A percentile compares a stretch with the other conserved stretches of the same genome.
Conservation (phyloP, 164 flowering plant genomes). For the Annona cherimola region DNA sequence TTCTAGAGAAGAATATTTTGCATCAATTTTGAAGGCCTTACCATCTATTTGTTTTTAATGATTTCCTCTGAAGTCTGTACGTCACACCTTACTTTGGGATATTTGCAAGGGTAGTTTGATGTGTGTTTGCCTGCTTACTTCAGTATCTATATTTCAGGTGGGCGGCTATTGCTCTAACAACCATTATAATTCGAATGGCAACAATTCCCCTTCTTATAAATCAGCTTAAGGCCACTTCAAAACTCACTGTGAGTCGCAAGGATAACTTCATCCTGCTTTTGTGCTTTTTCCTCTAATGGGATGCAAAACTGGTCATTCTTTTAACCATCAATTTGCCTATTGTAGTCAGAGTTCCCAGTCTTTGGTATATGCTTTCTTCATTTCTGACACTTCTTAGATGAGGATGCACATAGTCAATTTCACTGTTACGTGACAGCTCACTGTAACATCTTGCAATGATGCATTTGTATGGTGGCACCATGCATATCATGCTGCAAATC, state of each 20-base stretch:
- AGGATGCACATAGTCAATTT: neutral
- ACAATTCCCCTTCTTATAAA: slow-evolving; percentile 68
- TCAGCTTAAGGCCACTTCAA: slow-evolving; percentile 69
- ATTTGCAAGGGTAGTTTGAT: neutral
- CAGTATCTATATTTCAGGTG: slow-evolving; percentile 49
- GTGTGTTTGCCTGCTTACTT: neutral
- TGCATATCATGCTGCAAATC: neutral
- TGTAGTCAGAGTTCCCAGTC: neutral
- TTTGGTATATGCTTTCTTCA: neutral
- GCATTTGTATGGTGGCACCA: neutral
- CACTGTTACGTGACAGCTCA: neutral
- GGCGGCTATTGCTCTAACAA: slow-evolving; percentile 73
- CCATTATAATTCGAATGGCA: slow-evolving; percentile 62
- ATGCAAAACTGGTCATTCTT: neutral
- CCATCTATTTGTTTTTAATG: too few relatives aligned
- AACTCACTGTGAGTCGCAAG: slow-evolving; percentile 47
- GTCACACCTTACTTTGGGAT: neutral
- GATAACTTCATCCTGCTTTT: neutral
- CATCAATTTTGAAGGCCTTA: too few relatives aligned
- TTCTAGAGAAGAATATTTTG: too few relatives aligned
- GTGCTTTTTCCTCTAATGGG: neutral
- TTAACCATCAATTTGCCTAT: neutral
- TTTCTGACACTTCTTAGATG: neutral
- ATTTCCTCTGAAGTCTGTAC: neutral
- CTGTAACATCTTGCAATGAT: neutral